Conservation (phyloP, 2,329 filamentous ascomycete species). For the Emmonsiellopsis sp. region DNA sequence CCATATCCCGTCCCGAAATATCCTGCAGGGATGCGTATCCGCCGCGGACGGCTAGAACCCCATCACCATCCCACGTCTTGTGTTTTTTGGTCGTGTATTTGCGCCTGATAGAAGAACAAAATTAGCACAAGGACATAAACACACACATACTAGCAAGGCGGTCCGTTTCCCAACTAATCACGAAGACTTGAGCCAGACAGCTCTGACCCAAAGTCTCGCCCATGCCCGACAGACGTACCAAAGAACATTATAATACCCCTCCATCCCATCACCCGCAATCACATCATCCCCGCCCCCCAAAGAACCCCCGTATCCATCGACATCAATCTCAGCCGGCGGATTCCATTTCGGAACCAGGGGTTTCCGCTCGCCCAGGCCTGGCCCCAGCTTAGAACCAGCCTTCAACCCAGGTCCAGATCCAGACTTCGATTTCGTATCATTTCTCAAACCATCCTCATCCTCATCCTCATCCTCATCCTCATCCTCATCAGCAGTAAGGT, state of each 20-base stretch:
- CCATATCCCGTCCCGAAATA: slow-evolving; percentile 54
- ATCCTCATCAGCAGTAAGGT: slow-evolving; percentile 4
- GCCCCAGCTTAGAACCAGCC: neutral
- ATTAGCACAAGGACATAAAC: neutral
- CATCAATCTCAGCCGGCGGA: slow-evolving; percentile 1
- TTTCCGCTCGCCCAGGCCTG: slow-evolving; percentile 15
- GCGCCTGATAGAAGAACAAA: slow-evolving; percentile 40
- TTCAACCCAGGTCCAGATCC: neutral
- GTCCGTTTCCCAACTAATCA: neutral
- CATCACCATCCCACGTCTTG: slow-evolving; percentile 70
- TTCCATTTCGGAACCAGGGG: slow-evolving; percentile 25
- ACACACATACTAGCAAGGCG: neutral
- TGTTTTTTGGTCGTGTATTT: slow-evolving; percentile 64
- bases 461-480: neutral
- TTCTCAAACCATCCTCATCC: neutral
- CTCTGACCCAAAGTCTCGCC: neutral
- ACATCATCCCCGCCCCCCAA: slow-evolving; percentile 2
- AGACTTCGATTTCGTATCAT: neutral
- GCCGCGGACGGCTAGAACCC: slow-evolving; percentile 48
- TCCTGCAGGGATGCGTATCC: slow-evolving; percentile 54
- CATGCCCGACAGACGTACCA: slow-evolving; percentile 25
- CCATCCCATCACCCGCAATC: slow-evolving; percentile 12
- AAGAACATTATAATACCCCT: slow-evolving; percentile 38
- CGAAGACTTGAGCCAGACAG: neutral
- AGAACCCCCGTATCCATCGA: slow-evolving; percentile 6